A percentile compares a stretch with the other conserved stretches of the same genome.
Conservation (phyloP, 2,329 filamentous ascomycete genomes). For the Beauveria varroae region DNA sequence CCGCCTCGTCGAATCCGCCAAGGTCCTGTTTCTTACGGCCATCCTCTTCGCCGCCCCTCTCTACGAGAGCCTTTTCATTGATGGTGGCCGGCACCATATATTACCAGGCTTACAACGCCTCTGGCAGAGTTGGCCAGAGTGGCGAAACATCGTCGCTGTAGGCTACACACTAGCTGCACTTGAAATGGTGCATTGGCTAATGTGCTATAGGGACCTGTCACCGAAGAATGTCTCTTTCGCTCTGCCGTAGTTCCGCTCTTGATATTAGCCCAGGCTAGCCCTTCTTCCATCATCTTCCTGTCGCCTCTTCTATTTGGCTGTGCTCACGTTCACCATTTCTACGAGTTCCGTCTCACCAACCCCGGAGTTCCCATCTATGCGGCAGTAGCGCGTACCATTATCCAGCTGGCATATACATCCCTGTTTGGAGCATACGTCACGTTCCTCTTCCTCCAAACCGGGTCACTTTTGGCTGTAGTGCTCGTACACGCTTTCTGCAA, state of each 20-base stretch:
- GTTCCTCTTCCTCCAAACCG: conserved; percentile 80
- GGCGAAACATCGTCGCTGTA: conserved; percentile 82
- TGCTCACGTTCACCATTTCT: conserved; percentile 91
- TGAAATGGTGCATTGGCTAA: not conserved
- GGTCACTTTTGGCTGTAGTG: conserved; percentile 69
- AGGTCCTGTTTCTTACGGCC: conserved; percentile 61
- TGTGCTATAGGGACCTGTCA: conserved; percentile 62
- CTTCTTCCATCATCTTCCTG: conserved; percentile 61
- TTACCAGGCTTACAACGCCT: conserved; percentile 43
- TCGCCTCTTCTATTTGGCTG: conserved; percentile 87
- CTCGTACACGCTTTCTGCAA: conserved; percentile 86
- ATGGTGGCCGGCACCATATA: conserved; percentile 63
- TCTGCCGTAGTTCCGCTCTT: conserved; percentile 79
- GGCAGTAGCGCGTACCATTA: conserved; percentile 61
- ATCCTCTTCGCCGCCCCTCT: conserved; percentile 79
- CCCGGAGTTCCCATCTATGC: conserved; percentile 57
- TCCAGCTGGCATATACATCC: conserved; percentile 87
- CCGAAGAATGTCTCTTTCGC: conserved; percentile 91
- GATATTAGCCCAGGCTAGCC: conserved; percentile 56
- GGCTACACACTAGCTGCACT: conserved; percentile 25
- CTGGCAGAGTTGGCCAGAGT: conserved; percentile 68
- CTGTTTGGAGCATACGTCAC: conserved; percentile 90
- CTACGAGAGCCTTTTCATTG: conserved; percentile 69
- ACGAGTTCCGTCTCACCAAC: conserved; percentile 81
- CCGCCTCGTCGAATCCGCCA: conserved; percentile 54